Base-by-base conservation (phyloP, 768 basidiomycete genomes). In the Lactarius sp. region DNA sequence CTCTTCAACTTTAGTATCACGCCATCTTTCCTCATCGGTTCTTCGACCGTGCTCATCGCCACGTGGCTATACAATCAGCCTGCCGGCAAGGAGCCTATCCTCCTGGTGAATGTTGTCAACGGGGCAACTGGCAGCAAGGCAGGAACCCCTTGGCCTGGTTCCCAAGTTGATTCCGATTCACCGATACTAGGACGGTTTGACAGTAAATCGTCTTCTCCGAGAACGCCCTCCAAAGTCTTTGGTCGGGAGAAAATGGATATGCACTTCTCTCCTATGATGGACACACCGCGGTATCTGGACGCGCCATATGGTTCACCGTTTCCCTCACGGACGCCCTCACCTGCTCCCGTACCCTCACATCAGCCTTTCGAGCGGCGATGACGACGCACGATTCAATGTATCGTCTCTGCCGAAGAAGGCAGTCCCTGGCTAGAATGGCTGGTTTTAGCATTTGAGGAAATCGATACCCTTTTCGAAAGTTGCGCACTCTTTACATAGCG, bases 1-100 rank as follows among this genome's bases (percentile, higher is more conserved):
- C 82, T 98, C 51, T 99, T 99, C 78, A 83, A 92, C 71, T 97
- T 96, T 74, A 77, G 79, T 41, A 90, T 98, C 72, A 96, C 96
- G 3, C 81, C 85, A 12, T 83, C 87, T 2, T 98, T 99, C 75
- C 71, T 97, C 66, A 79, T 95, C 37, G 96, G 96, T 14, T 85
- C 92, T 1, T 79, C 85, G 2, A 88, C 91, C 34, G 97, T 98
- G 20, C 81, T 98, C 31, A 80, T 80, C 22, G 88, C 94, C 14
- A 99, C 96, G 5, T 94, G 89, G 83, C 85, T 96, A 81, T 99
- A 98, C 81, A 98, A 98, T 75, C 87, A 88, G 69, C 88, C 87
- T 59, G 57, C 76, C 27, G 70, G 75, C 46, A 73, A 72, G 64
- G 80, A 80, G 61, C 65, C 76, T 5, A 69, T 71, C 51, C 65